Base-by-base conservation (phyloP, 345 rosid species). In the Cardiospermum halicacabum region DNA sequence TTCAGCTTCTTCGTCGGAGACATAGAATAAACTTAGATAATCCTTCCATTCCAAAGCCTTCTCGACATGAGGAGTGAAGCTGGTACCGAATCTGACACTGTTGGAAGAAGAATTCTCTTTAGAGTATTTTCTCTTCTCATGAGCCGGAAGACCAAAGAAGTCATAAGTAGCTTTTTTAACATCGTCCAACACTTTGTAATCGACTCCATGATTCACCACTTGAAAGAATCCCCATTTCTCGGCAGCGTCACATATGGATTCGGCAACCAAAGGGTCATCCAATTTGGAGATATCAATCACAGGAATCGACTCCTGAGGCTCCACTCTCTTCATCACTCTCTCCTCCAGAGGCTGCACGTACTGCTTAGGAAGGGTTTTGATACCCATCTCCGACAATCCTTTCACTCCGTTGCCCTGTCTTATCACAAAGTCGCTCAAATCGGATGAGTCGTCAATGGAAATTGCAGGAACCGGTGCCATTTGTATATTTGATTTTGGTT, bases 161-260 rank as follows among this genome's bases (percentile, higher is more conserved):
- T 11, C 39, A 4, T 34, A 34, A 5, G 39, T 34, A 34, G 39
- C 39, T 34, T 34, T 34, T 34, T 34, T 69, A 2, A 79, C 77
- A 5, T 75, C 64, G 0, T 78, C 74, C 50, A 82, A 77, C 26
- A 79, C 75, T 16, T 82, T 70, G 28, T 67, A 19, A 2, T 83
- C 76, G n/a, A 82, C 76, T 1, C 86, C 86, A 58, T 82, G 86
- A 4, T 82, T 74, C 28, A 76, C 65, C 10, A 79, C 68, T 56
- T 82, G 83, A 13, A 82, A 79, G 71, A 79, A 76, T 4, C 86
- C 86, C 79, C 77, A 82, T 32, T 58, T 72, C 72, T 74, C 78
- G 13, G 81, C 83, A 51, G 83, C 86, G 2, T 76, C 76, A 49
- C 83, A 76, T 3, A 79, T 60, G 0, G 78, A 79, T 32, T 74